phyloP scores from a whole-genome alignment of 805 yeast genomes.

The Candida lessepsii region DNA sequence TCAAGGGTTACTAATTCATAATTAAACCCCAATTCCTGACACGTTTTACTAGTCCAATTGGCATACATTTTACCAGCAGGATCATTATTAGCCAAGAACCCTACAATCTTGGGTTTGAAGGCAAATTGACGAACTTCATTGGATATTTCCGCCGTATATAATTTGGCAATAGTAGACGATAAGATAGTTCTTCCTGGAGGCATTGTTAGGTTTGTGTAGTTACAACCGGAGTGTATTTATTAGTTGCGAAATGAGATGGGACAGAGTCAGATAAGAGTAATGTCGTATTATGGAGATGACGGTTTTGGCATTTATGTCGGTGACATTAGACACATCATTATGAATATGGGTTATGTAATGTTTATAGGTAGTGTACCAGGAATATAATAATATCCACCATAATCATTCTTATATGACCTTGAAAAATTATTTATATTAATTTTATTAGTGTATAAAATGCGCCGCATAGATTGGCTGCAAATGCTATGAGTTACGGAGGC shows the following conservation, averaged over 20 bases:
- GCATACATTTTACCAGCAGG: slow-evolving; percentile 97
- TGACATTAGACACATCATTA: no score
- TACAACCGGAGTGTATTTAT: neutral
- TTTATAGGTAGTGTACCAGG: no score
- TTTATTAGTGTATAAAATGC: no score
- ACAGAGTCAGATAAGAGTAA: slow-evolving; percentile 8
- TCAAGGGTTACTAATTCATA: slow-evolving; percentile 73
- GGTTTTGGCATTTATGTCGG: no score
- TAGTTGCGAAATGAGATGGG: slow-evolving; percentile 9
- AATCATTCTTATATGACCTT: no score
- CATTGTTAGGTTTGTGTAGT: slow-evolving; percentile 13
- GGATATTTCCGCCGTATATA: slow-evolving; percentile 70
- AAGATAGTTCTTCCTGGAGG: slow-evolving; percentile 77
- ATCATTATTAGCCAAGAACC: slow-evolving; percentile 86
- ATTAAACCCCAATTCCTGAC: slow-evolving; percentile 79
- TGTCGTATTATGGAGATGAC: neutral
- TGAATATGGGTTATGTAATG: no score
- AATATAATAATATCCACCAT: no score
- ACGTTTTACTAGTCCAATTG: slow-evolving; percentile 90
- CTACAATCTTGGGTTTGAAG: slow-evolving; percentile 76
- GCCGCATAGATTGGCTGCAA: slow-evolving; percentile 4
- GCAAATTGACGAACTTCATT: slow-evolving; percentile 51
- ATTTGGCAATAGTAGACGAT: slow-evolving; percentile 85
- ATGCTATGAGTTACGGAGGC: neutral
- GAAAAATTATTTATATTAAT: no score